Evolutionary conservation across 768 basidiomycete species (phyloP).

Genomic region (Tylopilus cervinicoccineus): DNA sequence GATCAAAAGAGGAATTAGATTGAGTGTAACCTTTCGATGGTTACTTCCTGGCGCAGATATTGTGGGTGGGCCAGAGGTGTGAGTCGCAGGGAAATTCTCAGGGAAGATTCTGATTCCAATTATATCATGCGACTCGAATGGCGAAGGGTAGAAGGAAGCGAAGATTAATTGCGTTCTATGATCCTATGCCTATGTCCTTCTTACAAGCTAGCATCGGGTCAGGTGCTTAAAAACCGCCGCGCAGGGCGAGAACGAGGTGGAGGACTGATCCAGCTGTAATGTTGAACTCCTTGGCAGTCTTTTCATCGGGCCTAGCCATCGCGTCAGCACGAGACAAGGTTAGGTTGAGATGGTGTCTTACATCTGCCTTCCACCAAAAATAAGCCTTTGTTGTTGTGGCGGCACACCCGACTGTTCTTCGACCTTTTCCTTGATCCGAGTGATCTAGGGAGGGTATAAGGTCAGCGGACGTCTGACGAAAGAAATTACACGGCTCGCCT

Average conservation of each 20-base stretch:
- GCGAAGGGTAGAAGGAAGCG: slow-evolving; percentile 7
- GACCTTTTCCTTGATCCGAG: slow-evolving; percentile 94
- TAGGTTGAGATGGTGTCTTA: slow-evolving; percentile 36
- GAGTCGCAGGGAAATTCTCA: slow-evolving; percentile 5
- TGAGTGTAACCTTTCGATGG: slow-evolving; percentile 89
- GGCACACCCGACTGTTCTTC: slow-evolving; percentile 99
- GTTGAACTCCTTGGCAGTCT: slow-evolving; percentile 80
- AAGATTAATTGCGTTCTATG: slow-evolving; percentile 29
- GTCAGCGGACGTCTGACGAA: neutral
- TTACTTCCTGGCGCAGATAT: slow-evolving; percentile 80
- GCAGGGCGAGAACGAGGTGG: slow-evolving; percentile 92
- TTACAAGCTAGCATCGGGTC: slow-evolving; percentile 6
- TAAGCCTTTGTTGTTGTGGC: slow-evolving; percentile 91
- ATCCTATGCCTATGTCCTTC: slow-evolving; percentile 20
- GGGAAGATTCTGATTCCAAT: slow-evolving; percentile 1
- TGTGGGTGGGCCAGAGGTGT: slow-evolving; percentile 49
- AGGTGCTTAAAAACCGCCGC: slow-evolving; percentile 65
- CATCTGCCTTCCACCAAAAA: slow-evolving; percentile 93
- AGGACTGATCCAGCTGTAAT: slow-evolving; percentile 83
- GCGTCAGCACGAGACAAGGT: neutral
- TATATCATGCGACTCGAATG: neutral
- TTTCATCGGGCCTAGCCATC: slow-evolving; percentile 76
- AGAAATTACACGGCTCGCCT: slow-evolving; percentile 43
- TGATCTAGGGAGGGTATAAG: slow-evolving; percentile 51
- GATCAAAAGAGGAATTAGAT: slow-evolving; percentile 51